Percentiles rank a stretch among this genome's conserved stretches.
Conservation (phyloP, 148 eudicot genomes). For the Amaranthus hypochondriacus region DNA sequence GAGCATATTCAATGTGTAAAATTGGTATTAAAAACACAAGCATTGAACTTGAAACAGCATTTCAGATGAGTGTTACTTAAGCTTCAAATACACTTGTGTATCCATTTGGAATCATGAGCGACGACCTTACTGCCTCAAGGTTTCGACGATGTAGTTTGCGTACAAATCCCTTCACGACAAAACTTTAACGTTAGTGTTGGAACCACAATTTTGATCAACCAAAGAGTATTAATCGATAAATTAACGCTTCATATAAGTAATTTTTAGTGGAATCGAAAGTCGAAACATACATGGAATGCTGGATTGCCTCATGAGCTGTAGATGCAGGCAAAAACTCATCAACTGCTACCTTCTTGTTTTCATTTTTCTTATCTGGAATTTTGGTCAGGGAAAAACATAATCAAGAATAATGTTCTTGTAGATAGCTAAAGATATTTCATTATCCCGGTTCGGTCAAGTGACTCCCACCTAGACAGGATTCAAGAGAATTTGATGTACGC, state of each 20-base stretch:
- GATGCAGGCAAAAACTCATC: constrained; percentile 51
- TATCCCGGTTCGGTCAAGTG: no score
- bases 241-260: background rate
- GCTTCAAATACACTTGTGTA: background rate
- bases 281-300: constrained; percentile 47
- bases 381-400: constrained; percentile 4
- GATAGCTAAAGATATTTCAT: background rate
- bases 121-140: constrained; percentile 36
- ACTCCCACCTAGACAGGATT: no score
- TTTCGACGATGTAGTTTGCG: constrained; percentile 48
- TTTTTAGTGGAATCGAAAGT: background rate
- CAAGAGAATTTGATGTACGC: no score
- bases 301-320: constrained; percentile 42
- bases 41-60: background rate
- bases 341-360: constrained; percentile 61
- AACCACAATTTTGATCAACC: background rate
- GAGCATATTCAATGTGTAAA: background rate
- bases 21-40: background rate
- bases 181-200: background rate
- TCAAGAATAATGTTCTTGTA: background rate
- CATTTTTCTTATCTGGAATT: constrained; percentile 52
- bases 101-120: background rate
- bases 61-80: background rate
- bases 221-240: background rate
- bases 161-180: constrained; percentile 42